Evolutionary conservation across 2,329 filamentous ascomycete genomes (phyloP), one percentile per base, ranked within the genome.

Genomic region (Cryphonectria nitschkei): DNA sequence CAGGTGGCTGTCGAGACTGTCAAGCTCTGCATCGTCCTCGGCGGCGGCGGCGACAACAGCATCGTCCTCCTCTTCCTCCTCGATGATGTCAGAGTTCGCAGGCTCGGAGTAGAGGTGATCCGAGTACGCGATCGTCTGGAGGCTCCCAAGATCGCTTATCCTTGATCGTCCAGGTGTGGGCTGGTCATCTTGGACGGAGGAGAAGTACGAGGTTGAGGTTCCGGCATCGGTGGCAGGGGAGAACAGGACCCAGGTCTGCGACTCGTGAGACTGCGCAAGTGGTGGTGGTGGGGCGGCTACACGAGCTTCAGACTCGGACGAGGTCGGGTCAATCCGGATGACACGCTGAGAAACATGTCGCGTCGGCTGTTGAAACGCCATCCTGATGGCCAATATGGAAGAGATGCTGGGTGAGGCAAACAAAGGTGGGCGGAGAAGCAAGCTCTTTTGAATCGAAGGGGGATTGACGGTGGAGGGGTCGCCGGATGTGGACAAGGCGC

Each of bases 231-330:
- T 90, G 11, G 87, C 86, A 1, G 93, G 93, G 9, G 94, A 93
- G 84, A 99, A 99, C 74, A 99, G 89, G 68, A 98, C 92, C 96
- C 96, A 99, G 87, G 97, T 95, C 81, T 96, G 92, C 16, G 93
- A 92, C 74, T 95, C 92, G 73, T 93, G 82, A 60, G 77, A 76
- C 65, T 81, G 80, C 50, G 79, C 74, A 74, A 76, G 77, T 70
- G 79, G 46, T 50, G 79, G 43, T 50, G 46, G 79, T 66, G 75
- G 74, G 26, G 74, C 52, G 34, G 75, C 74, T 29, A 67, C 66
- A 54, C 64, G 71, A 65, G 76, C 74, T 34, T 81, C 80, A 41
- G 81, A 77, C 50, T 84, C 82, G 22, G 82, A 81, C 29, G 79
- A 79, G 67, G 80, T 79, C 2, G 82, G 76, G 46, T 81, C 73